phyloP scores from a whole-genome alignment of 179 eudicot species.

The Silene coronaria region DNA sequence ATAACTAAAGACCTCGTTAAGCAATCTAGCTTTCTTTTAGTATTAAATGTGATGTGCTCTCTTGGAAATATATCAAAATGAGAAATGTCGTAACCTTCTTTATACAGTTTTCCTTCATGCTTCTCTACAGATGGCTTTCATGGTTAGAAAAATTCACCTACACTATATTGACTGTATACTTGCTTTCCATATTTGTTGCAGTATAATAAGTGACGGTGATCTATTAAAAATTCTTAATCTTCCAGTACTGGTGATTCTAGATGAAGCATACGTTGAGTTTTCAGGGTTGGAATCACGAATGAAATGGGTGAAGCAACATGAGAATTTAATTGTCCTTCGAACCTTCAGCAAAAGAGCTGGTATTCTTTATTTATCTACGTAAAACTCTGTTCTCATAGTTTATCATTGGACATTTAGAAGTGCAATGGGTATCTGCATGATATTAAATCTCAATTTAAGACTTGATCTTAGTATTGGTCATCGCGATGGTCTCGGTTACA shows the following conservation, averaged over 20 bases:
- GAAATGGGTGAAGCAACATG: slow-evolving; percentile 92
- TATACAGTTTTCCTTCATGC: neutral
- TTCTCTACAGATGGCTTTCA: neutral
- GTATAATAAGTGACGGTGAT: slow-evolving; percentile 71
- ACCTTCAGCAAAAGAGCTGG: slow-evolving; percentile 99
- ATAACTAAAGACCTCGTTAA: neutral
- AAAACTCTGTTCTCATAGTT: neutral
- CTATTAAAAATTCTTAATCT: slow-evolving; percentile 69
- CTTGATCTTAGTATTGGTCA: too few species aligned
- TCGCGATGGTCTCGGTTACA: too few species aligned
- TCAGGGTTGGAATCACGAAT: slow-evolving; percentile 76
- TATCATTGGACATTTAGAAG: slow-evolving; percentile 4
- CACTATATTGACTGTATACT: slow-evolving; percentile 9
- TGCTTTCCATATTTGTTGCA: slow-evolving; percentile 28
- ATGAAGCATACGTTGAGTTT: slow-evolving; percentile 95
- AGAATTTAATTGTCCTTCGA: slow-evolving; percentile 89
- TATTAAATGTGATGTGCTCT: neutral
- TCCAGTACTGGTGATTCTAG: slow-evolving; percentile 79
- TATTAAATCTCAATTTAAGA: too few species aligned
- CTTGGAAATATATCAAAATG: too few species aligned
- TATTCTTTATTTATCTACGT: slow-evolving; percentile 23
- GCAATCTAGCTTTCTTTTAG: neutral
- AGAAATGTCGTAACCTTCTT: neutral
- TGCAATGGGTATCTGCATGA: too few species aligned
- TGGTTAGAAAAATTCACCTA: neutral